Conservation (phyloP, 1,284 basidiomycete genomes). For the Ceratobasidium sp. region DNA sequence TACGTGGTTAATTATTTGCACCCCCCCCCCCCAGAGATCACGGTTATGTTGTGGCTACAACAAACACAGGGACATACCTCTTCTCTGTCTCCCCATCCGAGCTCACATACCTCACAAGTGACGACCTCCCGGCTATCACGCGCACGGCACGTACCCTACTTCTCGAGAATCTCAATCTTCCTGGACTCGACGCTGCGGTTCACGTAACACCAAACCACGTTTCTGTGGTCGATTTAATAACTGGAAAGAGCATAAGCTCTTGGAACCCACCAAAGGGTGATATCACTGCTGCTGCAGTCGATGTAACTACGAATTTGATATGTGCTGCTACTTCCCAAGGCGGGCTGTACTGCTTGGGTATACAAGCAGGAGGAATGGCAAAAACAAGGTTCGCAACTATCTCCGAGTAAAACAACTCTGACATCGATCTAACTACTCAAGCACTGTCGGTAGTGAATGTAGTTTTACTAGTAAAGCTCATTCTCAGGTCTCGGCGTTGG, state of each 20-base stretch:
- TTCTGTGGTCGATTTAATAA: constrained; percentile 1
- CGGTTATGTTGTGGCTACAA: neutral
- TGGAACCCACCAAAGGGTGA: constrained; percentile 26
- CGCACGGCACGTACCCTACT: constrained; percentile 5
- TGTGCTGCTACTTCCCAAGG: constrained; percentile 22
- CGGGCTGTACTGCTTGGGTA: constrained; percentile 1
- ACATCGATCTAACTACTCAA: neutral
- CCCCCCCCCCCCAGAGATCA: neutral
- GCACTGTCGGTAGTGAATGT: neutral
- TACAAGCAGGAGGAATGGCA: neutral
- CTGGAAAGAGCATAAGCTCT: constrained; percentile 14
- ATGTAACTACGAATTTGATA: neutral
- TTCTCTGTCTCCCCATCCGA: neutral
- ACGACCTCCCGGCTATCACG: constrained; percentile 11
- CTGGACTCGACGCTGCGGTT: constrained; percentile 15
- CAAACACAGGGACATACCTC: constrained; percentile 19
- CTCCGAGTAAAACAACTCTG: neutral
- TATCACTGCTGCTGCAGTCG: constrained; percentile 8
- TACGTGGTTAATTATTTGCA: neutral
- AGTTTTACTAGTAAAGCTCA: constrained; percentile 31
- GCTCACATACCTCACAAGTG: neutral
- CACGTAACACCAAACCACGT: constrained; percentile 19
- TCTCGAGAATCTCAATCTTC: neutral
- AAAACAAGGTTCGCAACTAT: neutral
- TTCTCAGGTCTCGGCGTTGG: constrained; percentile 48